A percentile compares a stretch with the other conserved stretches of the same genome.
These are phyloP conservation scores for Globisporangium abappressorium DNA, from an alignment of 352 stramenopile species.

Conservation along the genomic window DNA sequence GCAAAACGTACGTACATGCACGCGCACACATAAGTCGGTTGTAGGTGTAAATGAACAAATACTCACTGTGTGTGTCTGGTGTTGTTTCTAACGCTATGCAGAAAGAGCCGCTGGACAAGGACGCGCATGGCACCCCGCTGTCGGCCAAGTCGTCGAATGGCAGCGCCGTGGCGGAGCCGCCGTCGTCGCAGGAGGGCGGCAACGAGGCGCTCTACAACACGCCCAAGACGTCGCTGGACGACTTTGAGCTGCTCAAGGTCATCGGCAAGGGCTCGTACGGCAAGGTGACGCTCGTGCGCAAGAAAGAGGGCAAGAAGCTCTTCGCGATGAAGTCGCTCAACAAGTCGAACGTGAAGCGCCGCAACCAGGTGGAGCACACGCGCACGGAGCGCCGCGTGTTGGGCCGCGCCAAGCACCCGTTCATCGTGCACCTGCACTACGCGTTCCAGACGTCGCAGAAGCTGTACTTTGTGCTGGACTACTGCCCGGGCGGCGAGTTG, in stretches of 20 bases:
- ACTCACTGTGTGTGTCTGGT: background rate
- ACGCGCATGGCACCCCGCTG: conserved; percentile 31
- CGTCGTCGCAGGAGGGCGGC: conserved; percentile 19
- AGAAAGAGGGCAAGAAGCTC: conserved; percentile 71
- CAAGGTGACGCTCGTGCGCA: conserved; percentile 88
- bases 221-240: conserved; percentile 86
- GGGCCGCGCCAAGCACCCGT: conserved; percentile 86
- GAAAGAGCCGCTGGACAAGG: conserved; percentile 77
- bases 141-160: conserved; percentile 23
- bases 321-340: conserved; percentile 90
- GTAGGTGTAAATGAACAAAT: background rate
- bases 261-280: conserved; percentile 92
- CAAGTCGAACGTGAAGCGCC: conserved; percentile 87
- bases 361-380: conserved; percentile 86
- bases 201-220: conserved; percentile 80
- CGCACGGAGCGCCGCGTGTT: conserved; percentile 83
- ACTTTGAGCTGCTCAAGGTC: conserved; percentile 92
- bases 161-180: conserved; percentile 4
- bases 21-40: background rate
- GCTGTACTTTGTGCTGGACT: conserved; percentile 91
- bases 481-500: conserved; percentile 88
- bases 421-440: conserved; percentile 90
- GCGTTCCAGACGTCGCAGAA: conserved; percentile 90
- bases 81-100: conserved; percentile 16
- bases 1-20: conserved; percentile 44